Evolutionary conservation across 2,329 filamentous ascomycete genomes (phyloP).

Genomic region (Colletotrichum sp.): DNA sequence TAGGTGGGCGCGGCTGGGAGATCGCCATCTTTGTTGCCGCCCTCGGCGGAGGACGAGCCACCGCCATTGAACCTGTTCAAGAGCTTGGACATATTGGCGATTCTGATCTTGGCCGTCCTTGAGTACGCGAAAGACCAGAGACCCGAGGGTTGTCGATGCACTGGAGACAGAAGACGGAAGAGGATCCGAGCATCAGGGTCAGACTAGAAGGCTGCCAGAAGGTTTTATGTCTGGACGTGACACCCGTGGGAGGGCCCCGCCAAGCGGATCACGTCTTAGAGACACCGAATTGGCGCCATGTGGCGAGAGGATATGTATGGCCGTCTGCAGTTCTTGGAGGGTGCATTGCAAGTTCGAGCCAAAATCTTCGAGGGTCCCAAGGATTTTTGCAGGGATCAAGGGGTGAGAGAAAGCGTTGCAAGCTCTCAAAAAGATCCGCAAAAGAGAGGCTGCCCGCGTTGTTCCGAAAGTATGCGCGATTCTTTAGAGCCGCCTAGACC

Average conservation of each 20-base stretch:
- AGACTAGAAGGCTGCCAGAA: background rate
- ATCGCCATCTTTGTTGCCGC: background rate
- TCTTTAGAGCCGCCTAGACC: background rate
- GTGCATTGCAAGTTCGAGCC: background rate
- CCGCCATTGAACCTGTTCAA: constrained; percentile 5
- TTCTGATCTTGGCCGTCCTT: background rate
- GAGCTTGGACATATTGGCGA: constrained; percentile 9
- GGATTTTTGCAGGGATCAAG: background rate
- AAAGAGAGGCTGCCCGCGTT: background rate
- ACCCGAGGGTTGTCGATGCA: background rate
- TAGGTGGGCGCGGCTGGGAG: background rate
- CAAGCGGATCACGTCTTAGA: constrained; percentile 19
- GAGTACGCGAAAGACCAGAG: background rate
- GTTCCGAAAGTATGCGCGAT: constrained; percentile 6
- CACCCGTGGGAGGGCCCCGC: background rate
- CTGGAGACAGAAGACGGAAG: background rate
- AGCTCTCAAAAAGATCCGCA: background rate
- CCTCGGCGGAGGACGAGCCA: background rate
- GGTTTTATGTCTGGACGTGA: constrained; percentile 12
- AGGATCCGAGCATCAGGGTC: background rate
- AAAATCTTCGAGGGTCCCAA: background rate
- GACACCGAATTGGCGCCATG: constrained; percentile 11
- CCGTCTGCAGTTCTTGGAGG: background rate
- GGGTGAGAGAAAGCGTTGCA: background rate
- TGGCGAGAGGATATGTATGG: constrained; percentile 9